Base-by-base conservation (phyloP, 2,329 filamentous ascomycete genomes). In the Apiospora hydei region DNA sequence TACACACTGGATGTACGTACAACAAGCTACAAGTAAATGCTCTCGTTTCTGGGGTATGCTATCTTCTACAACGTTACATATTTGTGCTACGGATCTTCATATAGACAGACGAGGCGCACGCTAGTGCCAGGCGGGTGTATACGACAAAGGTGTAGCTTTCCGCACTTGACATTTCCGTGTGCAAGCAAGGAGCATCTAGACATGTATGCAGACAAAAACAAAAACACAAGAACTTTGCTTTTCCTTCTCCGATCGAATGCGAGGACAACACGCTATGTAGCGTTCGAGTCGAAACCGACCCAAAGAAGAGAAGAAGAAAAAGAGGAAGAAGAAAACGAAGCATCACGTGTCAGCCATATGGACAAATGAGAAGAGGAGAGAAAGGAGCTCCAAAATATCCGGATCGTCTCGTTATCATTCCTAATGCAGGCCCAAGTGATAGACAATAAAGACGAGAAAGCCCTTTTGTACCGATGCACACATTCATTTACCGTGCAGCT, bases 401-500 rank as follows among this genome's bases (percentile, higher is more conserved):
- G 16, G 6, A 21, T 46, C 26, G 7, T 46, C 66, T 30, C 14
- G 6, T n/a, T 41, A 67, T 46, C 41, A 26, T 47, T n/a, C 47
- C 46, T 21, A 10, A n/a, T 67, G 34, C 38, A 69, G 43, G 38
- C 57, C 46, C 16, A 38, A 14, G 44, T 26, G 43, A 61, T 67
- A 66, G 21, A 41, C 41, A 13, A 41, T 0, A 61, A 41, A 64
- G 41, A 41, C 57, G 57, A 64, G 34, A 64, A n/a, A 41, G 10
- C 34, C 57, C 34, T 4, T 24, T n/a, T 21, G 18, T 14, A 64
- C 8, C 11, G 34, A 11, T 34, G 18, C 43, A 7, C 57, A 18
- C 18, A 1, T 13, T 78, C 61, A 81, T 74, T 78, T 78, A 38
- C 78, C 77, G 77, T 91, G 89, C 69, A 92, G 79, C 73, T 88